phyloP scores from a whole-genome alignment of 164 flowering plant genomes.

The Chloranthus sessilifolius region DNA sequence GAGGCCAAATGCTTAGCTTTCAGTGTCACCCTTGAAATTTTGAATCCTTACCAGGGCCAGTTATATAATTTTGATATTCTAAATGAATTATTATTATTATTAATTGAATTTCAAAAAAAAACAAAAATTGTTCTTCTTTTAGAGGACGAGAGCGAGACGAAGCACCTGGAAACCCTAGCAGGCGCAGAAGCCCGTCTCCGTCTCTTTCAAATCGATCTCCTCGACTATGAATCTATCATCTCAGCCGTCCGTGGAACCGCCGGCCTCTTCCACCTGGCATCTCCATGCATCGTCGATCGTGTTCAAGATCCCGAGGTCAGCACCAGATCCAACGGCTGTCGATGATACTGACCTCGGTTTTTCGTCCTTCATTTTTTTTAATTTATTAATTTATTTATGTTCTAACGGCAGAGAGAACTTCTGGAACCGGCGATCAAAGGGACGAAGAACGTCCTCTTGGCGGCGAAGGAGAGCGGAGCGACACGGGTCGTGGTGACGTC shows the following conservation, averaged over 20 bases:
- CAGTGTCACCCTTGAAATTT: too few relatives aligned
- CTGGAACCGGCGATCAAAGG: slow-evolving; percentile 82
- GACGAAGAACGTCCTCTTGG: slow-evolving; percentile 63
- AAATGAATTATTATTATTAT: too few relatives aligned
- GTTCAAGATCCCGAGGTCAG: slow-evolving; percentile 69
- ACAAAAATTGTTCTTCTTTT: slow-evolving; percentile 5
- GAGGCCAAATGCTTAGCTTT: too few relatives aligned
- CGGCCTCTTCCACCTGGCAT: slow-evolving; percentile 92
- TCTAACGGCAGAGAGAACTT: slow-evolving; percentile 38
- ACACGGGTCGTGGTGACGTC: slow-evolving; percentile 88
- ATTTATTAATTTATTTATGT: neutral
- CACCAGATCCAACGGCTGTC: neutral
- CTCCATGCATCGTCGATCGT: slow-evolving; percentile 70
- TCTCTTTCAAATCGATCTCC: slow-evolving; percentile 80
- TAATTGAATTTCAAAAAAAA: too few relatives aligned
- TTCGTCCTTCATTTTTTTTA: neutral
- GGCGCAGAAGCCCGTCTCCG: slow-evolving; percentile 61
- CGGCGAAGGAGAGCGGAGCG: slow-evolving; percentile 66
- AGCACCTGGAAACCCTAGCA: slow-evolving; percentile 64
- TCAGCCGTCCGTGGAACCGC: slow-evolving; percentile 56
- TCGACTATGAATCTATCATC: slow-evolving; percentile 56
- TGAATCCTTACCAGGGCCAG: too few relatives aligned
- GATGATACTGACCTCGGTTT: neutral
- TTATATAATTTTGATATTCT: too few relatives aligned
- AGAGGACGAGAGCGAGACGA: slow-evolving; percentile 66